Conservation (phyloP, 208 protist species). For the Crithidia thermophila region DNA sequence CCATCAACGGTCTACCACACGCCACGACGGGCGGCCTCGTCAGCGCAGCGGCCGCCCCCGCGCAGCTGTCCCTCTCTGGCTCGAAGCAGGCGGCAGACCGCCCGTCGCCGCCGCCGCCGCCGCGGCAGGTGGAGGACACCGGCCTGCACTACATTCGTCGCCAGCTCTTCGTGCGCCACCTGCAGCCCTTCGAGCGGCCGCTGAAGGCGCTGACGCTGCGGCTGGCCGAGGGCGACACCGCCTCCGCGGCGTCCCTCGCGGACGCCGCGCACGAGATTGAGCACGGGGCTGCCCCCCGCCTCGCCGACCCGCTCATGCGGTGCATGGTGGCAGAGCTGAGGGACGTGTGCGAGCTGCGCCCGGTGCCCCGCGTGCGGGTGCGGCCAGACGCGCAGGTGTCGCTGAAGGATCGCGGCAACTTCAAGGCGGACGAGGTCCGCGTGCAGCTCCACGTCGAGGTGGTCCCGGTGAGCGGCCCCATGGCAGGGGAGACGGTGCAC, state of each 20-base stretch:
- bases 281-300: background rate
- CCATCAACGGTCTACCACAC: background rate
- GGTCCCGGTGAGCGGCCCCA: constrained; percentile 46
- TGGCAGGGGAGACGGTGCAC: constrained; percentile 42
- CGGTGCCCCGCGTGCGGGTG: constrained; percentile 16
- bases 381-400: constrained; percentile 22
- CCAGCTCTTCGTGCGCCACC: constrained; percentile 18
- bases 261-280: background rate
- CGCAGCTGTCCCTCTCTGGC: background rate
- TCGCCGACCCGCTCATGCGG: constrained; percentile 16
- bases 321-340: constrained; percentile 12
- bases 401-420: constrained; percentile 13
- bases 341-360: constrained; percentile 10
- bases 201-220: constrained; percentile 17
- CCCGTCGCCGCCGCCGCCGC: background rate
- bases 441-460: constrained; percentile 50
- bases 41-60: background rate
- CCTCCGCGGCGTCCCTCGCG: background rate
- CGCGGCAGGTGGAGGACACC: constrained; percentile 18
- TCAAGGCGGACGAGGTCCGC: constrained; percentile 25
- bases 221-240: constrained; percentile 17
- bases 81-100: background rate
- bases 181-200: constrained; percentile 14
- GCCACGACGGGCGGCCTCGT: background rate
- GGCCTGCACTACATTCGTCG: constrained; percentile 21